Evolutionary conservation across 1,284 basidiomycete species (phyloP).

Genomic region (Somion occarium): DNA sequence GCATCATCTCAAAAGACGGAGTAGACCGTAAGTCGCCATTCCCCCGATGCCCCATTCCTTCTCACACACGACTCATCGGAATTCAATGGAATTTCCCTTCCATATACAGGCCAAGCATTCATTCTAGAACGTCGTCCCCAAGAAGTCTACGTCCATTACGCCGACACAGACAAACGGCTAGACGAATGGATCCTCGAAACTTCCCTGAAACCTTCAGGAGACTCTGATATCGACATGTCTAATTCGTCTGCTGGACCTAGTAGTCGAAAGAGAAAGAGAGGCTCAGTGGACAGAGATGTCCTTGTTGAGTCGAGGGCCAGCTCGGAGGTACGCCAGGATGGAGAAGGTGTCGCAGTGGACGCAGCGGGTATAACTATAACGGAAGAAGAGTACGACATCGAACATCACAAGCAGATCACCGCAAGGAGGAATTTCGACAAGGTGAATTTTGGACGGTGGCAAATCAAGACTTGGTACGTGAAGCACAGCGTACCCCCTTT

Average conservation of each 20-base stretch:
- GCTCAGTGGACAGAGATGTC: conserved; percentile 5
- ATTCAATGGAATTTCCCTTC: not conserved
- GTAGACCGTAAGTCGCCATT: conserved; percentile 36
- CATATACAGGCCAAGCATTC: conserved; percentile 38
- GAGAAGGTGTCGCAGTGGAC: conserved; percentile 11
- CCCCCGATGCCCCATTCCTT: not conserved
- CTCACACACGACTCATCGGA: not conserved
- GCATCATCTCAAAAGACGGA: conserved; percentile 36
- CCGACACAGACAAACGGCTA: conserved; percentile 66
- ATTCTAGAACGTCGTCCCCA: conserved; percentile 44
- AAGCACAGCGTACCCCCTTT: not conserved
- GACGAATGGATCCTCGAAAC: conserved; percentile 68
- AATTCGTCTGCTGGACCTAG: conserved; percentile 14
- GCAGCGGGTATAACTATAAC: conserved; percentile 33
- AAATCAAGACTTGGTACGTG: conserved; percentile 75
- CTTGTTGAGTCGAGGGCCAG: not conserved
- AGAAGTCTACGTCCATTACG: conserved; percentile 65
- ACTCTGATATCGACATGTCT: not conserved
- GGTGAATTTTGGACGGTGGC: conserved; percentile 71
- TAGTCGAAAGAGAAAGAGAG: conserved; percentile 27
- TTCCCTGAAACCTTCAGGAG: conserved; percentile 16
- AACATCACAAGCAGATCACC: conserved; percentile 61
- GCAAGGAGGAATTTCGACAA: conserved; percentile 74
- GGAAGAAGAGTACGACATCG: conserved; percentile 66
- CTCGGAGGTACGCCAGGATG: conserved; percentile 4